Evolutionary conservation across 208 protist species (phyloP).

Genomic region (Leishmania tropica): DNA sequence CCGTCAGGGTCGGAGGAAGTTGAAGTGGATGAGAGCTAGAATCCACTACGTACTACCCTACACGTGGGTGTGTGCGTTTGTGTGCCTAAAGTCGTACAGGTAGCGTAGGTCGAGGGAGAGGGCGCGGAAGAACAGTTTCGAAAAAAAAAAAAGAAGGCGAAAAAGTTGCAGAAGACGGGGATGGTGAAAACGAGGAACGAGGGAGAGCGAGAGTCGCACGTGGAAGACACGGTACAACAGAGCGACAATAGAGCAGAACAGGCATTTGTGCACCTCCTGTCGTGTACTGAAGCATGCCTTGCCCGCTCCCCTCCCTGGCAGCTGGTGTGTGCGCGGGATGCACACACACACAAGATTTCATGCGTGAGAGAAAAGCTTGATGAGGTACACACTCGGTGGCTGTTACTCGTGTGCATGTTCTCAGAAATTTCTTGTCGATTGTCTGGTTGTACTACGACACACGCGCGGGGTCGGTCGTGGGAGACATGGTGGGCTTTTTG

Average conservation of each 20-base stretch:
- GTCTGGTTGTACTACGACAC: background rate
- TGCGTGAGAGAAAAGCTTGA: background rate
- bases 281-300: background rate
- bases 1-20: background rate
- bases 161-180: background rate
- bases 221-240: background rate
- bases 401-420: background rate
- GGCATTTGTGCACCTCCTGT: background rate
- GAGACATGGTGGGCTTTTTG: background rate
- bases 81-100: background rate
- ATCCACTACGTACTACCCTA: background rate
- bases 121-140: background rate
- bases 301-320: background rate
- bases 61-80: background rate
- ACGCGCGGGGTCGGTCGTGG: background rate
- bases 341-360: background rate
- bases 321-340: background rate
- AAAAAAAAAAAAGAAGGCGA: background rate
- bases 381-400: background rate
- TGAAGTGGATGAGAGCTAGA: background rate
- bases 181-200: background rate
- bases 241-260: background rate
- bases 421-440: background rate
- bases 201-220: background rate
- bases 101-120: background rate